Conservation (phyloP, 306 rosid species). For the Fagus sylvatica region DNA sequence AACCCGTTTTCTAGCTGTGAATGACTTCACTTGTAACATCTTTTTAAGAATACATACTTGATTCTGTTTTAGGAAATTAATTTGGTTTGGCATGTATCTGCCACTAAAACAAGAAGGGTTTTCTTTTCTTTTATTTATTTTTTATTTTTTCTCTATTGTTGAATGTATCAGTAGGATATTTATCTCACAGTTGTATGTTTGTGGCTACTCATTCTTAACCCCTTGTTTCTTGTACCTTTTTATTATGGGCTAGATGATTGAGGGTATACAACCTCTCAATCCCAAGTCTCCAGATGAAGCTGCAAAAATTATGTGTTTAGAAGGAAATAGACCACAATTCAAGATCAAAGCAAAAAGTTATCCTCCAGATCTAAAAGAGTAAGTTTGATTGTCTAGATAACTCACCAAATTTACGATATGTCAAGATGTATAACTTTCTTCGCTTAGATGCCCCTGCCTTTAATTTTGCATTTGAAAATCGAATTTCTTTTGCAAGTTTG, state of each 20-base stretch:
- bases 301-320: slow-evolving; percentile 59
- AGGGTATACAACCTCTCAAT: slow-evolving; percentile 76
- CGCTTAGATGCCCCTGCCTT: neutral
- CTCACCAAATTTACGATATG: slow-evolving; percentile 17
- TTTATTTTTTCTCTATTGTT: neutral
- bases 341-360: slow-evolving; percentile 76
- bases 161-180: neutral
- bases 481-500: neutral
- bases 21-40: slow-evolving; percentile 12
- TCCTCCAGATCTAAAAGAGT: slow-evolving; percentile 94
- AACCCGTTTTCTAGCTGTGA: slow-evolving; percentile 10
- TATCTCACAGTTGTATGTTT: slow-evolving; percentile 2
- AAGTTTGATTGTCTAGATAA: slow-evolving; percentile 35
- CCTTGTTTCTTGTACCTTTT: neutral
- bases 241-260: slow-evolving; percentile 66
- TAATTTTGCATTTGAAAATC: neutral
- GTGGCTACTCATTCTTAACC: slow-evolving; percentile 1
- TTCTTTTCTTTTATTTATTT: slow-evolving; percentile 2
- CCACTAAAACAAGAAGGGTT: slow-evolving; percentile 1
- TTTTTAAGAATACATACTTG: slow-evolving; percentile 9
- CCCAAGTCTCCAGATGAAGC: slow-evolving; percentile 75
- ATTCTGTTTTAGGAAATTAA: slow-evolving; percentile 9
- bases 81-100: slow-evolving; percentile 13
- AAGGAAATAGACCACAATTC: slow-evolving; percentile 76
- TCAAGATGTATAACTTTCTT: slow-evolving; percentile 33